Percentiles rank a stretch among this genome's conserved stretches.
Conservation (phyloP, 2,329 filamentous ascomycete species). For the Hypocreales sp. region DNA sequence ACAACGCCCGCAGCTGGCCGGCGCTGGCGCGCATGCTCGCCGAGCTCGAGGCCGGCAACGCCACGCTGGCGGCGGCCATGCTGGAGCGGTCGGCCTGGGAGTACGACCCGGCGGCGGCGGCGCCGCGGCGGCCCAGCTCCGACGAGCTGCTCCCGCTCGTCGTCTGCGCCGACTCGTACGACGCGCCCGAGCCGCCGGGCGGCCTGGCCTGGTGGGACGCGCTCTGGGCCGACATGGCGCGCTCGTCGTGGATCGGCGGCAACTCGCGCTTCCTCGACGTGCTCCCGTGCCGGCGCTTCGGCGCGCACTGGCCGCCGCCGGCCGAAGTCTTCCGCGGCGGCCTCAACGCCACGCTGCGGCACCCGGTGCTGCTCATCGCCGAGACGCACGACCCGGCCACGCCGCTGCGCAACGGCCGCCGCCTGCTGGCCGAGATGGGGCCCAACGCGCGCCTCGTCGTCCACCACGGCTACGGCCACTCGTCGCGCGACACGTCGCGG, state of each 20-base stretch:
- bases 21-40: slow-evolving; percentile 22
- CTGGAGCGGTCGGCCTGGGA: slow-evolving; percentile 23
- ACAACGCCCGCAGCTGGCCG: slow-evolving; percentile 27
- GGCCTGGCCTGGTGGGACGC: slow-evolving; percentile 28
- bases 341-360: slow-evolving; percentile 24
- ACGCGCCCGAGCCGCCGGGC: slow-evolving; percentile 20
- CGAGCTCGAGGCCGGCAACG: slow-evolving; percentile 28
- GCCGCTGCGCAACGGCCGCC: slow-evolving; percentile 29
- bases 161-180: slow-evolving; percentile 29
- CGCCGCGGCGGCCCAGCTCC: slow-evolving; percentile 14
- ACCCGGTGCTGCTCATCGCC: slow-evolving; percentile 30
- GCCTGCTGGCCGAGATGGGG: slow-evolving; percentile 28
- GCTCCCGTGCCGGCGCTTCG: slow-evolving; percentile 30
- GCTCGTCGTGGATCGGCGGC: slow-evolving; percentile 27
- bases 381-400: slow-evolving; percentile 35
- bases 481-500: slow-evolving; percentile 25
- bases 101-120: slow-evolving; percentile 22
- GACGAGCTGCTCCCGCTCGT: slow-evolving; percentile 25
- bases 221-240: slow-evolving; percentile 31
- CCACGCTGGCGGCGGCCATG: slow-evolving; percentile 22
- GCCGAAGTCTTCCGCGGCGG: slow-evolving; percentile 31
- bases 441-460: slow-evolving; percentile 29
- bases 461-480: slow-evolving; percentile 34
- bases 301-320: slow-evolving; percentile 26
- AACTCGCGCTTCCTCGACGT: slow-evolving; percentile 28